Evolutionary conservation across 2,329 filamentous ascomycete species (phyloP).

Genomic region (Plectosphaerella cucumerina): DNA sequence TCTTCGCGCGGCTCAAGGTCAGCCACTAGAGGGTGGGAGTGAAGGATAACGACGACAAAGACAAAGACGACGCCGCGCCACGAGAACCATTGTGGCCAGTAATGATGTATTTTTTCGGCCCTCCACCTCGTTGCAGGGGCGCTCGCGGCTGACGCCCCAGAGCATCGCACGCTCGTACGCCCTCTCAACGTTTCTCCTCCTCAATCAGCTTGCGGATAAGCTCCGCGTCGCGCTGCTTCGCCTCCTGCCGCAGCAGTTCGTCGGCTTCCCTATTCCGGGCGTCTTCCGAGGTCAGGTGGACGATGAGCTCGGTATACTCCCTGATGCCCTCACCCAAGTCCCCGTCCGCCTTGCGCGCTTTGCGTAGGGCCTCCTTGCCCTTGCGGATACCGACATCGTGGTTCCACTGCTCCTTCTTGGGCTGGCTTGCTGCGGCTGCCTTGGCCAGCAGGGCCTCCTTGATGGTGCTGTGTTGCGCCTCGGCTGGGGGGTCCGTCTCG

Average conservation of each 20-base stretch:
- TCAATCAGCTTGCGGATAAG: slow-evolving; percentile 46
- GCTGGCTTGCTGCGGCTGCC: slow-evolving; percentile 10
- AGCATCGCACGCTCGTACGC: not conserved
- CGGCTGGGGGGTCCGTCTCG: slow-evolving; percentile 36
- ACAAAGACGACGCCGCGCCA: not conserved
- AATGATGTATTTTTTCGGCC: too few species aligned
- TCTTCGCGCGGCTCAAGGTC: slow-evolving; percentile 39
- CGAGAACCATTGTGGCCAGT: too few species aligned
- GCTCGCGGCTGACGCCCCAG: not conserved
- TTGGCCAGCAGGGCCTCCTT: slow-evolving; percentile 13
- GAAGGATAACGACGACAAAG: not conserved
- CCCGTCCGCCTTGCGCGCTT: slow-evolving; percentile 43
- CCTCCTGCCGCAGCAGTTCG: slow-evolving; percentile 37
- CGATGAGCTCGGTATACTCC: slow-evolving; percentile 56
- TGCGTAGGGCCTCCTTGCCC: slow-evolving; percentile 50
- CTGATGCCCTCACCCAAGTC: slow-evolving; percentile 55
- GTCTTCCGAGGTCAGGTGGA: slow-evolving; percentile 39
- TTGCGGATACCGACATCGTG: slow-evolving; percentile 53
- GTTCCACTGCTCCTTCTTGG: slow-evolving; percentile 47
- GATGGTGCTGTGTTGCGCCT: slow-evolving; percentile 7
- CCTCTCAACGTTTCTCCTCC: slow-evolving; percentile 31
- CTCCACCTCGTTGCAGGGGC: not conserved
- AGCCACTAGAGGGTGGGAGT: not conserved
- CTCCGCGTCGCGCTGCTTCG: slow-evolving; percentile 42
- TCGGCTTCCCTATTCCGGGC: slow-evolving; percentile 23